Evolutionary conservation across 2,329 filamentous ascomycete species (phyloP), one percentile per base, ranked within the genome.

Genomic region (Pestalotiopsis sp.): DNA sequence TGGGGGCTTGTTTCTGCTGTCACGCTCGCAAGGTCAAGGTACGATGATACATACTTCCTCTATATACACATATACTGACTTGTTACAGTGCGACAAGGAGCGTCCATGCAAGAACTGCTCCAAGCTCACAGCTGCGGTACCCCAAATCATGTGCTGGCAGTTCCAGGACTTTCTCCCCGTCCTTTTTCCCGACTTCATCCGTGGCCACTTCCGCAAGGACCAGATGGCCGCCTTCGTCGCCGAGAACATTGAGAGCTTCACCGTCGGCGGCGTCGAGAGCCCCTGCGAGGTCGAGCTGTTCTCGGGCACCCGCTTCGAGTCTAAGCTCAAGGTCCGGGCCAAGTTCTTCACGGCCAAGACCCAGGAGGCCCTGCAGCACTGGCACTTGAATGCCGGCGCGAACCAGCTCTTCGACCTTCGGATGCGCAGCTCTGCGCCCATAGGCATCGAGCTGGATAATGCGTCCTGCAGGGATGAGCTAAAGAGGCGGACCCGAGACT

Each of bases 1-100:
- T 82, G 4, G 87, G 87, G 5, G 87, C 87, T 11, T 89, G 87
- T 74, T 89, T 89, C 78, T 87, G 86, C 78, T 89, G 87, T 73
- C 86, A 87, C 73, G 85, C 84, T 68, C 85, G 87, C 71, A 89
- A 89, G 75, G 87, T 89, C 66, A 86, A 85, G 75, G 70, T 72
- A 63, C 5, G 59, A 20, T 6, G 9, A 27, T 39, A 2, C 6
- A 6, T n/a, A 6, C 3, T n/a, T 11, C 31, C n/a, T 3, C 7
- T 2, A 14, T 6, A 3, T 20, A n/a, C 9, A 6, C 17, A 62
- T 39, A 23, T 20, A 59, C 59, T 69, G 57, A 69, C 56, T n/a
- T 49, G 11, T 17, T 14, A 14, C 23, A 72, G 67, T 89, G 87
- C 71, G 86, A 88, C 75, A 83, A 83, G 71, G 82, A 86, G 72